Evolutionary conservation across 768 basidiomycete genomes (phyloP).

Genomic region (Nevesoporus exiguus): DNA sequence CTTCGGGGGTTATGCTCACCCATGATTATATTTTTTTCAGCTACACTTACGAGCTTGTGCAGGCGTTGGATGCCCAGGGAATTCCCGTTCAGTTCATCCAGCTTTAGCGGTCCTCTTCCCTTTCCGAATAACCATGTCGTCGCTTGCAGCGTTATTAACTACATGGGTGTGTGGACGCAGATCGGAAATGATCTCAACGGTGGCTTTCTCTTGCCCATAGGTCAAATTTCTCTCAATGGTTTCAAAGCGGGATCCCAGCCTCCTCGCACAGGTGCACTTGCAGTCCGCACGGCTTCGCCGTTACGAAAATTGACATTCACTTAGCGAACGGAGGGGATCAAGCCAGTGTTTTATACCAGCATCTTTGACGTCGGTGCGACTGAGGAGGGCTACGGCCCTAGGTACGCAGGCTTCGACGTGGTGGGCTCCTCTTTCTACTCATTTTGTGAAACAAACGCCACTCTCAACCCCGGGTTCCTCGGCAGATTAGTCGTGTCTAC

Average conservation of each 20-base stretch:
- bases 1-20: background rate
- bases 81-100: conserved; percentile 11
- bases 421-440: conserved; percentile 12
- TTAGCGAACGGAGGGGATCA: conserved; percentile 9
- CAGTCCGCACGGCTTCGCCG: conserved; percentile 8
- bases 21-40: background rate
- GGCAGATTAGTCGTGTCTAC: conserved; percentile 6
- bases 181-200: conserved; percentile 14
- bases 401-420: conserved; percentile 7
- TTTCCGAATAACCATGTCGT: background rate
- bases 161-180: conserved; percentile 1
- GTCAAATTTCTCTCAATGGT: conserved; percentile 5
- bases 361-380: conserved; percentile 1
- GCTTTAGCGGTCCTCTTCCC: background rate
- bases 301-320: conserved; percentile 6
- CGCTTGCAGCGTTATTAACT: background rate
- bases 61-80: conserved; percentile 8
- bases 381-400: conserved; percentile 1
- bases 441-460: conserved; percentile 5
- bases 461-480: conserved; percentile 3
- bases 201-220: conserved; percentile 10
- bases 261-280: conserved; percentile 33
- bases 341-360: background rate
- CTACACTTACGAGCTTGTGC: conserved; percentile 6
- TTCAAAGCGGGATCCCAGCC: conserved; percentile 21